Evolutionary conservation across 345 rosid species (phyloP).

Genomic region (Fremontodendron californicum): DNA sequence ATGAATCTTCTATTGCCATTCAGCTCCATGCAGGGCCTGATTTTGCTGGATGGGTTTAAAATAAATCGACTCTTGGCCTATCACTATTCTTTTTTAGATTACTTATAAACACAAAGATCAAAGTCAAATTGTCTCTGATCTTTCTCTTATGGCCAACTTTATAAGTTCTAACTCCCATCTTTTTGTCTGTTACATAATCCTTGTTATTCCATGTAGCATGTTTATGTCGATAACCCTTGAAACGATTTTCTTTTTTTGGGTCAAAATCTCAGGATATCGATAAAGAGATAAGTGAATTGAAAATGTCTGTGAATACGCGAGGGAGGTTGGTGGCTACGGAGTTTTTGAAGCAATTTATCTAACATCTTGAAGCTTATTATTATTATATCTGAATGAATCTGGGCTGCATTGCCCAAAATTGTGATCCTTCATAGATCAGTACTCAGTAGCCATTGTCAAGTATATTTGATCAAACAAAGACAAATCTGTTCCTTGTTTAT

Average conservation of each 20-base stretch:
- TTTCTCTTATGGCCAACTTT: neutral
- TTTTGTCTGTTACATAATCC: neutral
- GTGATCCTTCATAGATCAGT: neutral
- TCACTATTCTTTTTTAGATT: neutral
- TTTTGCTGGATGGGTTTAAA: neutral
- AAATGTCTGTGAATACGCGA: constrained; percentile 82
- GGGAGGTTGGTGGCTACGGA: constrained; percentile 93
- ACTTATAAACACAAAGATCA: neutral
- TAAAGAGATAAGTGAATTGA: constrained; percentile 87
- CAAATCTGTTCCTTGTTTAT: neutral
- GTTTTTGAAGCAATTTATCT: constrained; percentile 83
- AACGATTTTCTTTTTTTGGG: neutral
- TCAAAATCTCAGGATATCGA: constrained; percentile 76
- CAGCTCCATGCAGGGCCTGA: neutral
- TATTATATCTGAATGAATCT: neutral
- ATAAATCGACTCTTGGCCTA: neutral
- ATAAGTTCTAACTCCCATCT: neutral
- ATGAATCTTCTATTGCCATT: neutral
- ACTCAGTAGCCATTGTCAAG: neutral
- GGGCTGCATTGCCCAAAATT: neutral
- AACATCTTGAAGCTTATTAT: constrained; percentile 7
- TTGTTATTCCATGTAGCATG: neutral
- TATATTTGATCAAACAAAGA: neutral
- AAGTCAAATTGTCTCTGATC: neutral
- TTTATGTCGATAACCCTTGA: neutral